Base-by-base conservation (phyloP, 192 early-diverging fungal genomes). In the Coemansia sp. region DNA sequence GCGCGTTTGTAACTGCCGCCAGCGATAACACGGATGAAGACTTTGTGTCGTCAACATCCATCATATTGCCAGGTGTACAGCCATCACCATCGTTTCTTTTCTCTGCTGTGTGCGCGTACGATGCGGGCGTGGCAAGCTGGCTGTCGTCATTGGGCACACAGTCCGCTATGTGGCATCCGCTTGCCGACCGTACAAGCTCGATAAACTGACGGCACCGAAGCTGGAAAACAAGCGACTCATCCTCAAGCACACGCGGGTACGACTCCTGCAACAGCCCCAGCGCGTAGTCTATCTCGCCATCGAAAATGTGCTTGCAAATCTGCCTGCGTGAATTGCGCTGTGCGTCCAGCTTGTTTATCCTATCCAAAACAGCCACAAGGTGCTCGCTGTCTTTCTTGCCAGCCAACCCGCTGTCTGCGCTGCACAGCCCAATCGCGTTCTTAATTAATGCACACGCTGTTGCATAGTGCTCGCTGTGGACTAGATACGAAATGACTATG, bases 201-300 rank as follows among this genome's bases (percentile, higher is more conserved):
- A 97, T 85, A 72, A 96, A 97, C 68, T 92, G 86, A 43, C 86
- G 89, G 68, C 95, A 94, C 23, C 87, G 81, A 33, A 98, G 85
- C 57, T 86, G 86, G 58, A 97, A 94, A 48, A 85, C 74, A 46
- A 97, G 73, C 34, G 85, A 72, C 37, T 82, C 84, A 59, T 93
- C 85, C 15, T 80, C 68, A 12, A 95, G 76, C 21, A 97, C 76
- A 0, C 52, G 65, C 0, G 95, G 92, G 63, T 91, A 95, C 35
- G 85, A 75, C 13, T 76, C 58, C 42, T 93, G 83, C 37, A 89
- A 74, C 37, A 91, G 52, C n/a, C 71, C 66, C 26, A 94, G 84
- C 3, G 94, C 95, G 5, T 63, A 28, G 59, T 90, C 89, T 34
- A 97, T 92, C 21, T 93, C 83, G 21, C 95, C 95, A 0, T 73